Evolutionary conservation across 352 stramenopile species (phyloP).

Genomic region (Pythium monospermum): DNA sequence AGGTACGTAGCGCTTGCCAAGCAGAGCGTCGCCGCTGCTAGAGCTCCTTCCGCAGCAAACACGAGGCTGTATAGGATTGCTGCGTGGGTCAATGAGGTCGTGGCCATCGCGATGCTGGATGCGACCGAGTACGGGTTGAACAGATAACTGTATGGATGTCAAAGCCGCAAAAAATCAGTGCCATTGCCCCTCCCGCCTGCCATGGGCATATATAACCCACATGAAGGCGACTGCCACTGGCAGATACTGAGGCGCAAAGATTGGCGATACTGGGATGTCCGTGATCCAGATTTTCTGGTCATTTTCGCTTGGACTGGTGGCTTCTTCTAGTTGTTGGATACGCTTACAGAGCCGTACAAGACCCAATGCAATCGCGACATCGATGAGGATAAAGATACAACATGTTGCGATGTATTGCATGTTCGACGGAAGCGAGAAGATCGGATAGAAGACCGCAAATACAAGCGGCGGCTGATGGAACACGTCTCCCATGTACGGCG

Average conservation of each 20-base stretch:
- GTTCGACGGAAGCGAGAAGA: slow-evolving; percentile 24
- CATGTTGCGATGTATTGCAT: slow-evolving; percentile 30
- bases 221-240: slow-evolving; percentile 46
- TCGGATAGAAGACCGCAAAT: slow-evolving; percentile 58
- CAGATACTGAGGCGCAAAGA: slow-evolving; percentile 44
- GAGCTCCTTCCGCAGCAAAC: slow-evolving; percentile 58
- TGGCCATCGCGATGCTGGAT: slow-evolving; percentile 66
- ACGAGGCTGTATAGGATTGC: slow-evolving; percentile 62
- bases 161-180: no score
- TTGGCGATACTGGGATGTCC: slow-evolving; percentile 61
- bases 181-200: no score
- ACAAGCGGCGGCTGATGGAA: slow-evolving; percentile 82
- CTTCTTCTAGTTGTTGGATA: slow-evolving; percentile 48
- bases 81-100: slow-evolving; percentile 59
- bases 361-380: slow-evolving; percentile 51
- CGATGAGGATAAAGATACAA: slow-evolving; percentile 42
- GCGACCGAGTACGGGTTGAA: slow-evolving; percentile 78
- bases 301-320: slow-evolving; percentile 25
- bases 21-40: slow-evolving; percentile 27
- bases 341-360: slow-evolving; percentile 47
- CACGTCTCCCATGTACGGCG: slow-evolving; percentile 70
- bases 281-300: slow-evolving; percentile 68
- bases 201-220: no score
- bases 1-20: slow-evolving; percentile 62
- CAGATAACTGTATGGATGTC: slow-evolving; percentile 32